phyloP scores from a whole-genome alignment of 768 basidiomycete species.

The Macrolepiota fuliginosa region DNA sequence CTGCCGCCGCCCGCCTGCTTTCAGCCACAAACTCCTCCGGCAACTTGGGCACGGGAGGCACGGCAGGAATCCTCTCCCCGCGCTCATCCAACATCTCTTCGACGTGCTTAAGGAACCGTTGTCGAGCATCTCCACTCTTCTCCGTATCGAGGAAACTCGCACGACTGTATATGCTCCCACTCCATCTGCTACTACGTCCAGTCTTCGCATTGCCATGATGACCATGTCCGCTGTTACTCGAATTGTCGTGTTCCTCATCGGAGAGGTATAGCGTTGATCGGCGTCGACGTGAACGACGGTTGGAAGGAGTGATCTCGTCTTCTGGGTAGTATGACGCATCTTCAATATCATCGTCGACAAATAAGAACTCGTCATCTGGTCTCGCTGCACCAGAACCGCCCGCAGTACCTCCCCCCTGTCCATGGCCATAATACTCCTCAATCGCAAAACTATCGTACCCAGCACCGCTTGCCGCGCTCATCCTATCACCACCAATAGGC shows the following conservation, averaged over 20 bases:
- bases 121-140: slow-evolving; percentile 47
- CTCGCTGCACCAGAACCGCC: neutral
- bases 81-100: slow-evolving; percentile 46
- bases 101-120: slow-evolving; percentile 48
- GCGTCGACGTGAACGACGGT: neutral
- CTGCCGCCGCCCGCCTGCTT: neutral
- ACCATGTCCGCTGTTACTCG: slow-evolving; percentile 4
- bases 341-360: neutral
- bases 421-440: slow-evolving; percentile 12
- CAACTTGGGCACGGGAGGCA: slow-evolving; percentile 21
- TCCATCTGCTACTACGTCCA: slow-evolving; percentile 33
- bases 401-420: neutral
- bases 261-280: slow-evolving; percentile 4
- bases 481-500: neutral
- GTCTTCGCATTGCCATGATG: neutral
- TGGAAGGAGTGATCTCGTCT: neutral
- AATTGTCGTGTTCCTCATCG: slow-evolving; percentile 1
- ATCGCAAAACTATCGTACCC: slow-evolving; percentile 10
- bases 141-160: slow-evolving; percentile 52
- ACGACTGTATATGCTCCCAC: slow-evolving; percentile 47
- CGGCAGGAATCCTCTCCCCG: slow-evolving; percentile 29
- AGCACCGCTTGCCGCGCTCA: neutral
- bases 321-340: slow-evolving; percentile 10
- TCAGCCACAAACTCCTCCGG: slow-evolving; percentile 16
- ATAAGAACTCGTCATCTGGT: neutral